These are phyloP conservation scores for Canariomyces notabilis DNA, from an alignment of 2,329 filamentous ascomycete species.

Conservation along the genomic window DNA sequence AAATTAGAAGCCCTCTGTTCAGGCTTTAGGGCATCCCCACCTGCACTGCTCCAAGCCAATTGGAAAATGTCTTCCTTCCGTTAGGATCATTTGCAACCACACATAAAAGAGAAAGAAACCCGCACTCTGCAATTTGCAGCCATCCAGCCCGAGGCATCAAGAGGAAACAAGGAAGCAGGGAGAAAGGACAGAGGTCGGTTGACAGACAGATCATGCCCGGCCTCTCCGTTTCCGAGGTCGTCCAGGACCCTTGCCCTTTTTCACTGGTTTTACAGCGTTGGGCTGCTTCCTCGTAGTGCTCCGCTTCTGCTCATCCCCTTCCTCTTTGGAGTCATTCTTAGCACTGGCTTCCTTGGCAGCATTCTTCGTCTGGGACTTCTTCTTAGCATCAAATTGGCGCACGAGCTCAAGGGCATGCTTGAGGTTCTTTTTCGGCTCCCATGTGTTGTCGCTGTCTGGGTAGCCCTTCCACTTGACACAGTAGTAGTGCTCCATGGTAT, in stretches of 20 bases:
- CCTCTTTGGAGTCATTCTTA: not conserved
- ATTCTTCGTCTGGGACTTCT: constrained; percentile 18
- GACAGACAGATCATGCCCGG: not conserved
- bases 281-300: constrained; percentile 2
- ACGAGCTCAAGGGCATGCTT: constrained; percentile 35
- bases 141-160: no score
- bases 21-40: no score
- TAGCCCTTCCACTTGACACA: constrained; percentile 52
- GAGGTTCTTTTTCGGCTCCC: constrained; percentile 48
- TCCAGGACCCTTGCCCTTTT: constrained; percentile 7
- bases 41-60: no score
- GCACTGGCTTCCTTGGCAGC: constrained; percentile 11
- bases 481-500: constrained; percentile 39
- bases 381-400: constrained; percentile 33
- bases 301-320: constrained; percentile 4
- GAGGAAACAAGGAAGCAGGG: not conserved
- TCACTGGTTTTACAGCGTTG: constrained; percentile 12
- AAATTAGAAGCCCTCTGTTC: no score
- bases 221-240: constrained; percentile 5
- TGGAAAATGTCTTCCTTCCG: no score
- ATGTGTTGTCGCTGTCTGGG: constrained; percentile 41
- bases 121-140: no score
- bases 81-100: no score
- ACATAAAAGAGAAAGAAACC: constrained; percentile 1
- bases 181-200: not conserved